Base-by-base conservation (phyloP, 73 alveolate species). In the Paramecium primaurelia region DNA sequence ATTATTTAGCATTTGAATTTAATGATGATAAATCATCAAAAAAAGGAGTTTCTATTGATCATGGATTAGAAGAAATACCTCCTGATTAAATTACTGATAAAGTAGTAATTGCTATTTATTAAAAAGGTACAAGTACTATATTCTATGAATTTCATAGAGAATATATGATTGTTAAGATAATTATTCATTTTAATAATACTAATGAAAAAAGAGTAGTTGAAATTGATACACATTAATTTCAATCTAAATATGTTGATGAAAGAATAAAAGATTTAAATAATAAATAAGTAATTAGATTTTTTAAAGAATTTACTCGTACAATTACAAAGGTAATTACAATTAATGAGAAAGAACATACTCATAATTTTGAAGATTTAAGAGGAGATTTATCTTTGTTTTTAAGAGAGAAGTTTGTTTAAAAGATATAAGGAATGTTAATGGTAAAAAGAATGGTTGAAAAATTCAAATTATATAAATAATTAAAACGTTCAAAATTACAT, bases 401-500 rank as follows among this genome's bases (percentile, higher is more conserved):
- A 7, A 44, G 58, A 80, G 75, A 80, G 8, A 45, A 47, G 28
- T 80, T 80, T 80, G 42, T 80, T 8, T 9, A 49, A 80, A 80
- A 80, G 12, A 42, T 80, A 1, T 22, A 80, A 49, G 91, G 91
- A 3, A 80, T 80, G 75, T 26, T 80, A 11, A 8, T 32, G 26
- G 91, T 80, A 6, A 80, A 47, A 36, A 80, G 73, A 80, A 42
- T 80, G 75, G 75, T 42, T 2, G 91, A 80, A 20, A 45, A 80
- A 26, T 47, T 80, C 49, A 80, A 25, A 80, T 11, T 80, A 40
- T 80, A 80, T 80, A 80, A 49, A 47, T 12, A 80, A 80, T 26
- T 80, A 26, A 80, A 80, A 26, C 34, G 58, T 6, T 42, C 75
- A 22, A 80, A 80, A 80, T 25, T 80, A 8, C 36, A 32, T 22